Percentiles rank a stretch among this genome's conserved stretches.
Evolutionary conservation across 1,284 basidiomycete species (phyloP).

Genomic region (Pseudozyma sp.): DNA sequence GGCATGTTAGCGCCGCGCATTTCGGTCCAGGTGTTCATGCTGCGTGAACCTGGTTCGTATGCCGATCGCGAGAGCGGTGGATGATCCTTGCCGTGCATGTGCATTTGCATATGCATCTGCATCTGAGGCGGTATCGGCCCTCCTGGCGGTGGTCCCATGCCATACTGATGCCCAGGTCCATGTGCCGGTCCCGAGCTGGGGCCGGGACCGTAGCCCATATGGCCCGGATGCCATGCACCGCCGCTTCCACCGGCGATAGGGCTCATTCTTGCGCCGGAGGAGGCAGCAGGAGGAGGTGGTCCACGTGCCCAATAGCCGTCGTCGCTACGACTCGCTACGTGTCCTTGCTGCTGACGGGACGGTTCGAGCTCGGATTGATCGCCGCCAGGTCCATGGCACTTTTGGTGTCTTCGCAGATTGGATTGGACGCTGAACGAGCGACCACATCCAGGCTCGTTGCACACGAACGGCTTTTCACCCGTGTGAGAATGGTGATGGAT

Average conservation of each 20-base stretch:
- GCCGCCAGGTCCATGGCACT: conserved; percentile 51
- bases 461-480: conserved; percentile 66
- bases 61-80: conserved; percentile 52
- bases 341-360: conserved; percentile 30
- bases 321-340: conserved; percentile 21
- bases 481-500: conserved; percentile 67
- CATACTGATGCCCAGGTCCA: conserved; percentile 19
- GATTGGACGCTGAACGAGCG: conserved; percentile 66
- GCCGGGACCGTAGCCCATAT: conserved; percentile 25
- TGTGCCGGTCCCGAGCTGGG: conserved; percentile 12
- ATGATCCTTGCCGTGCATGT: conserved; percentile 35
- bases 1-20: conserved; percentile 39
- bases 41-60: conserved; percentile 53
- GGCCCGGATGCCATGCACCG: conserved; percentile 28
- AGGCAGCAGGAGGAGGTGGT: conserved; percentile 26
- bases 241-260: conserved; percentile 28
- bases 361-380: conserved; percentile 35
- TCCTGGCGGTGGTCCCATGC: conserved; percentile 13
- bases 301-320: conserved; percentile 37
- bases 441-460: conserved; percentile 63
- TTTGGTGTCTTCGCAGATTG: conserved; percentile 66
- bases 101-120: conserved; percentile 42
- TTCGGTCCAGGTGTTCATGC: conserved; percentile 47
- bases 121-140: conserved; percentile 28
- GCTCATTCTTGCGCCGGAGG: conserved; percentile 34